Evolutionary conservation across 1,284 basidiomycete species (phyloP).

Genomic region (Papiliotrema nemorosa): DNA sequence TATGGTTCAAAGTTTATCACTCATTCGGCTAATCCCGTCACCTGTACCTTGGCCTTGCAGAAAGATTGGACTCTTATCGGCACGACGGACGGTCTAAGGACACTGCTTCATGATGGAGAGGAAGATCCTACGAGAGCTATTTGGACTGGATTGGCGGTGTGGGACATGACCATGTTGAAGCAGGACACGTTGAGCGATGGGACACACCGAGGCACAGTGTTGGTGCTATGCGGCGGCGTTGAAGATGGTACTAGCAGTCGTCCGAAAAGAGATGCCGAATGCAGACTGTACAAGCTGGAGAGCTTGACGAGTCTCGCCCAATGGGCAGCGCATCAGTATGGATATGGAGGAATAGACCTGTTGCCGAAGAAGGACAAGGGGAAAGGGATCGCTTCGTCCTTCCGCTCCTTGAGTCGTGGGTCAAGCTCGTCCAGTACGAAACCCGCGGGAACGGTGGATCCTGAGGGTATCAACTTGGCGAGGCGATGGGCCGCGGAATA

Average conservation of each 20-base stretch:
- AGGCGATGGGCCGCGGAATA: neutral
- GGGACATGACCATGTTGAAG: conserved; percentile 1
- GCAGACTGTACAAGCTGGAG: conserved; percentile 1
- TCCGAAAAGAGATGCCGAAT: conserved; percentile 2
- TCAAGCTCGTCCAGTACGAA: neutral
- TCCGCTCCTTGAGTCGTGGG: neutral
- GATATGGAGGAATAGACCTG: neutral
- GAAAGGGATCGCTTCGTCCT: neutral
- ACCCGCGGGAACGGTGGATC: neutral
- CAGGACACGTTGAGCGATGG: neutral
- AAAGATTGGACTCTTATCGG: neutral
- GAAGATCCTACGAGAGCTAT: neutral
- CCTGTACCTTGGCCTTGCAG: neutral
- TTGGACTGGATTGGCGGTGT: neutral
- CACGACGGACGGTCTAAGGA: neutral
- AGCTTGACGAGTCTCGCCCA: neutral
- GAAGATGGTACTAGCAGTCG: conserved; percentile 1
- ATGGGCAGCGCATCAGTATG: neutral
- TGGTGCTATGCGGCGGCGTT: neutral
- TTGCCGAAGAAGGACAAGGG: neutral
- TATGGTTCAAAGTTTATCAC: neutral
- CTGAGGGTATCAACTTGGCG: neutral
- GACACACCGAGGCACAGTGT: neutral
- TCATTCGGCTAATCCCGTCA: neutral
- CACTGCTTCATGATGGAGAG: neutral